These are phyloP conservation scores for Hanseniaspora mollemarum DNA, from an alignment of 805 yeast species.

Conservation along the genomic window DNA sequence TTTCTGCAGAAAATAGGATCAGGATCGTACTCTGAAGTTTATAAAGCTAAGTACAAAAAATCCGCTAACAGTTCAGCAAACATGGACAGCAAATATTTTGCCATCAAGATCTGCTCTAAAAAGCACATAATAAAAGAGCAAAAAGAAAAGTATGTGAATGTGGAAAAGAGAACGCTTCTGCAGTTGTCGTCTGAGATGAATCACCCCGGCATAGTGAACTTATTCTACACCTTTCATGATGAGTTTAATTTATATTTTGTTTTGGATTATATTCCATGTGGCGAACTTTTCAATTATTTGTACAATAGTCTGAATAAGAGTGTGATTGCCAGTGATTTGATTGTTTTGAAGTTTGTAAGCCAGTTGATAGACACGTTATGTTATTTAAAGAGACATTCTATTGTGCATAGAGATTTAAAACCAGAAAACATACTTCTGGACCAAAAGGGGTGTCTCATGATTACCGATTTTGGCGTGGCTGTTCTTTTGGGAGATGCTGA, in stretches of 20 bases:
- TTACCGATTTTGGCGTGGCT: conserved; percentile 98
- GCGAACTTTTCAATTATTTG: conserved; percentile 76
- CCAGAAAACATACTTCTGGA: conserved; percentile 72
- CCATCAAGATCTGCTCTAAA: conserved; percentile 83
- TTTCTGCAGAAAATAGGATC: conserved; percentile 52
- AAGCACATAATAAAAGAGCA: conserved; percentile 87
- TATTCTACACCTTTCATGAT: conserved; percentile 92
- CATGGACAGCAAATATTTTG: conserved; percentile 35
- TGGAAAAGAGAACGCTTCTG: conserved; percentile 83
- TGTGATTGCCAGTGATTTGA: conserved; percentile 65
- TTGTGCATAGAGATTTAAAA: conserved; percentile 85
- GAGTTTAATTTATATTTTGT: conserved; percentile 79
- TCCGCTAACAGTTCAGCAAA: conserved; percentile 1
- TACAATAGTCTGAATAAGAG: conserved; percentile 36
- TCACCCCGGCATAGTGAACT: conserved; percentile 88
- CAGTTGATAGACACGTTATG: conserved; percentile 85
- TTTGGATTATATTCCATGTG: conserved; percentile 85
- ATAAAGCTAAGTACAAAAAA: conserved; percentile 59
- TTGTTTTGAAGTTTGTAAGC: conserved; percentile 67
- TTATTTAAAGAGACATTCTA: conserved; percentile 68
- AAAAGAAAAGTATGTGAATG: conserved; percentile 89
- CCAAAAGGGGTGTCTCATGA: conserved; percentile 74
- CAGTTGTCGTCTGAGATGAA: conserved; percentile 50
- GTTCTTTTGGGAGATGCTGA: conserved; percentile 33
- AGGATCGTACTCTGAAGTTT: conserved; percentile 92